Base-by-base conservation (phyloP, 106 monocot species). In the Dioscorea zingiberensis region DNA sequence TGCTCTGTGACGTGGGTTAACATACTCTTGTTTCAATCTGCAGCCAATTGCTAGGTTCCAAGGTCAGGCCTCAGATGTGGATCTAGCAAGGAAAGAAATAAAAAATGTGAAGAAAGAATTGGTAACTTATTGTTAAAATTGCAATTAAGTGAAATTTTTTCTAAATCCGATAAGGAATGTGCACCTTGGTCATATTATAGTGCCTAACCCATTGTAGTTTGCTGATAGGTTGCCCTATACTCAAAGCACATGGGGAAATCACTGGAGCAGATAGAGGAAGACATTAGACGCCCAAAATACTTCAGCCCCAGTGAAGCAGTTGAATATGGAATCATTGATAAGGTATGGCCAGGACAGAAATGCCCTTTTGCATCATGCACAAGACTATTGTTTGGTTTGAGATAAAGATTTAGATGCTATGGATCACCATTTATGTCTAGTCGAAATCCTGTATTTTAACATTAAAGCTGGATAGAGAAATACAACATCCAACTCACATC, bases 261-360 rank as follows among this genome's bases (percentile, higher is more conserved):
- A 62, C 56, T 65, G 0, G 91, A 97, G 74, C 85, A 86, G 73
- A 97, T 97, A 58, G 97, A 85, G 68, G 79, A 75, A 67, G 97
- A 97, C 61, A 88, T 97, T 60, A 81, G 88, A 63, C 91, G 85
- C 3, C 97, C 91, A 27, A 97, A 97, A 69, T 97, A 97, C 69
- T 97, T 97, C 70, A 88, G 85, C 47, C 97, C 97, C 12, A 86
- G 77, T 49, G 97, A 97, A 85, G 97, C 97, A 38, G 79, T 92
- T 62, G 91, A 92, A 70, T 97, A 97, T 74, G 97, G 97, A 5
- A 85, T 97, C 61, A 97, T 97, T 44, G 97, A 97, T 57, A 97
- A 97, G 85, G 97, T 88, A 75, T 27, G 30, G 25, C 47, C 2
- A 2, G 21, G 28, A 2, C 27, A 59, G 46, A 54, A 12, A 56